Percentiles rank a stretch among this genome's conserved stretches.
phyloP scores from a whole-genome alignment of 345 rosid species.

The rapeseed (Brassica napus) region Da-Ae NC_063445.1:30301001-30301500 shows the following conservation, averaged over 20 bases:
- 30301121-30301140: slow-evolving; percentile 61
- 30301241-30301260: slow-evolving; percentile 67
- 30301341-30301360: slow-evolving; percentile 55
- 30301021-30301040: slow-evolving; percentile 45
- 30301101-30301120: slow-evolving; percentile 65
- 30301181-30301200: slow-evolving; percentile 72
- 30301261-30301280: slow-evolving; percentile 70
- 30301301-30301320: slow-evolving; percentile 64
- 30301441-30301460: slow-evolving; percentile 48
- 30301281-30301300: slow-evolving; percentile 24
- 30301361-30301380: slow-evolving; percentile 51
- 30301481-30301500: slow-evolving; percentile 61
- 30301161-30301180: slow-evolving; percentile 68
- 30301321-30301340: slow-evolving; percentile 51
- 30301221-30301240: slow-evolving; percentile 54
- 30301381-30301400: slow-evolving; percentile 81
- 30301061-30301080: slow-evolving; percentile 42
- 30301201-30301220: slow-evolving; percentile 50
- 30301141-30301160: slow-evolving; percentile 62
- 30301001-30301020: slow-evolving; percentile 63
- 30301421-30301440: slow-evolving; percentile 66
- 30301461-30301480: slow-evolving; percentile 46
- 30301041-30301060: slow-evolving; percentile 37
- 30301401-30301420: slow-evolving; percentile 88
- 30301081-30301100: slow-evolving; percentile 35